These are phyloP conservation scores for Fusarium sp. DNA, from an alignment of 2,329 filamentous ascomycete genomes.

Conservation along the genomic window DNA sequence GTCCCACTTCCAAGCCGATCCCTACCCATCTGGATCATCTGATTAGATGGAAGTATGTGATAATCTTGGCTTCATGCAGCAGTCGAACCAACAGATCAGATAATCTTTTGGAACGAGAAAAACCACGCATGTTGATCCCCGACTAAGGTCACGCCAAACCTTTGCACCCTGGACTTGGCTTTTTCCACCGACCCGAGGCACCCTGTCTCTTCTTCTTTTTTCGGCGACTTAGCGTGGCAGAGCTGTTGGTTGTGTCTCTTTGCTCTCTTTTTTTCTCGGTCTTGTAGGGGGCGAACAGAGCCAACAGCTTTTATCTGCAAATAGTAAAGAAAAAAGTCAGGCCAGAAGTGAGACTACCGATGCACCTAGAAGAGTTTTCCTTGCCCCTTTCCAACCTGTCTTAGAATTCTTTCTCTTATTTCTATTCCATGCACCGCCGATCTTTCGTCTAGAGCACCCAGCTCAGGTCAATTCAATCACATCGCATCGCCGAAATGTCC, in stretches of 20 bases:
- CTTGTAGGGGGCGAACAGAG: neutral
- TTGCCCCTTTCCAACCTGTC: neutral
- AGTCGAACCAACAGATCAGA: slow-evolving; percentile 17
- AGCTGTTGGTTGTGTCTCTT: slow-evolving; percentile 14
- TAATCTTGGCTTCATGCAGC: slow-evolving; percentile 25
- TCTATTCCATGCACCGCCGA: slow-evolving; percentile 2
- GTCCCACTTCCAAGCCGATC: slow-evolving; percentile 14
- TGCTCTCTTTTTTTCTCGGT: neutral
- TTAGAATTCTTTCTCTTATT: neutral
- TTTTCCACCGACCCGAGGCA: slow-evolving; percentile 1
- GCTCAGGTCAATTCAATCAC: neutral
- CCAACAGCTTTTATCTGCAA: slow-evolving; percentile 1
- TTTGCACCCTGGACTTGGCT: neutral
- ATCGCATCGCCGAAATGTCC: slow-evolving; percentile 10
- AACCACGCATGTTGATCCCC: slow-evolving; percentile 11
- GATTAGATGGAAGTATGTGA: slow-evolving; percentile 25
- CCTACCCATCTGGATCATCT: slow-evolving; percentile 23
- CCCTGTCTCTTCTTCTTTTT: slow-evolving; percentile 3
- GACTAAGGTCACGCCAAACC: neutral
- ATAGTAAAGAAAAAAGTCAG: slow-evolving; percentile 8
- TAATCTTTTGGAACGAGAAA: neutral
- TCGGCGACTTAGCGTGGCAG: neutral
- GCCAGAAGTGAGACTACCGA: neutral
- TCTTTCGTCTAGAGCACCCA: neutral
- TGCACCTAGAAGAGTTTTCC: neutral